These are phyloP conservation scores for Sporothrix sp. DNA, from an alignment of 2,329 filamentous ascomycete species.

Conservation along the genomic window DNA sequence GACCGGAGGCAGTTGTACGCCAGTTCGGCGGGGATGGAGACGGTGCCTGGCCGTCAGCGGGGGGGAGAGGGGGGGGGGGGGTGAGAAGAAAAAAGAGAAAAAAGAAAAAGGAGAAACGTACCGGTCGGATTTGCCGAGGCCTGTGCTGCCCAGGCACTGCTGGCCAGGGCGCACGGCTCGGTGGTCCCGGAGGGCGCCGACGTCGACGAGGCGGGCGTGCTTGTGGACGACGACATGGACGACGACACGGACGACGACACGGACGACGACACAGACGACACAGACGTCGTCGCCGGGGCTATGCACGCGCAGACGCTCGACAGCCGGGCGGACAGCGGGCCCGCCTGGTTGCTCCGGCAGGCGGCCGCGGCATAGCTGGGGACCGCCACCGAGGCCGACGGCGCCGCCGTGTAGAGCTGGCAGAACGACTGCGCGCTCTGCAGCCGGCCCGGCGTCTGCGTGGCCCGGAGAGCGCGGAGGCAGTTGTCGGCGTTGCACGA, in stretches of 20 bases:
- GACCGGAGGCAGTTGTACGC: slow-evolving; percentile 34
- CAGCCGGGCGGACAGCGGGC: slow-evolving; percentile 16
- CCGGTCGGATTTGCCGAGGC: slow-evolving; percentile 1
- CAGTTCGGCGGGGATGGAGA: slow-evolving; percentile 28
- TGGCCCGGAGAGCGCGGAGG: slow-evolving; percentile 28
- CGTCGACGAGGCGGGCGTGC: background rate
- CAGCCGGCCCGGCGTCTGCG: slow-evolving; percentile 25
- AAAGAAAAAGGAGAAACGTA: background rate
- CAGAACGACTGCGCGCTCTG: slow-evolving; percentile 27
- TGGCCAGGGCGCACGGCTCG: slow-evolving; percentile 15
- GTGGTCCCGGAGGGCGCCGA: background rate
- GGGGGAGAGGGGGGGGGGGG: background rate
- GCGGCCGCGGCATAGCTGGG: slow-evolving; percentile 18
- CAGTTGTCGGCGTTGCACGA: slow-evolving; percentile 27
- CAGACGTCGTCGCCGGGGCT: background rate
- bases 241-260: background rate
- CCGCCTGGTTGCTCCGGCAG: slow-evolving; percentile 19
- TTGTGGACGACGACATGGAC: background rate
- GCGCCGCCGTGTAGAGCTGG: slow-evolving; percentile 18
- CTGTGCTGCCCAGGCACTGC: slow-evolving; percentile 17
- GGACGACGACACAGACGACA: background rate
- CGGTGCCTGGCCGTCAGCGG: slow-evolving; percentile 16
- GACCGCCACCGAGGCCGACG: slow-evolving; percentile 12
- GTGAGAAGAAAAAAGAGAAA: background rate
- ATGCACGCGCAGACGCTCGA: slow-evolving; percentile 22